Evolutionary conservation across 2,329 filamentous ascomycete species (phyloP).

Genomic region (Neofusicoccum ribis): DNA sequence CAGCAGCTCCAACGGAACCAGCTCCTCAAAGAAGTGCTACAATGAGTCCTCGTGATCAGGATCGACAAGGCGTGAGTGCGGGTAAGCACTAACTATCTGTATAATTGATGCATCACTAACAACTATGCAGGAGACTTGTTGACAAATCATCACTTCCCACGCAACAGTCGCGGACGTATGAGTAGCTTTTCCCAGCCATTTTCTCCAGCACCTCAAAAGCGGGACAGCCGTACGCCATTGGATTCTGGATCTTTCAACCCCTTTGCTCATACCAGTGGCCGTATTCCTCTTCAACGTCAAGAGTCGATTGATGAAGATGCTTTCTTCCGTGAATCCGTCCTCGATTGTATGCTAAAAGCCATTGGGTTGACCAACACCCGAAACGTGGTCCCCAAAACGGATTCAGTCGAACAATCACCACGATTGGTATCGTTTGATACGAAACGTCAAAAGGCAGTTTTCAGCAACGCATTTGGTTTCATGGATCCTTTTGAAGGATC

Average conservation of each 20-base stretch:
- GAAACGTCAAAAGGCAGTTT: slow-evolving; percentile 74
- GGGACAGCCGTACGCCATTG: slow-evolving; percentile 48
- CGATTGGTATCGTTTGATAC: slow-evolving; percentile 82
- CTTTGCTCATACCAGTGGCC: slow-evolving; percentile 36
- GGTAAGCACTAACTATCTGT: neutral
- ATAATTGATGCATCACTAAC: neutral
- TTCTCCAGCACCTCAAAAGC: slow-evolving; percentile 32
- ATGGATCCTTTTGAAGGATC: slow-evolving; percentile 81
- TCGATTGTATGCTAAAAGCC: slow-evolving; percentile 94
- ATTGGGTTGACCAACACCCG: slow-evolving; percentile 76
- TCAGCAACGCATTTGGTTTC: slow-evolving; percentile 86
- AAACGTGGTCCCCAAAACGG: slow-evolving; percentile 62
- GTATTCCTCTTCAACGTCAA: slow-evolving; percentile 61
- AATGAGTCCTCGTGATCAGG: slow-evolving; percentile 30
- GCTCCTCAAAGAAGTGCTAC: slow-evolving; percentile 18
- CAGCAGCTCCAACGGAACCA: slow-evolving; percentile 25
- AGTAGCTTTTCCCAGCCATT: slow-evolving; percentile 51
- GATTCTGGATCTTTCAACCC: slow-evolving; percentile 45
- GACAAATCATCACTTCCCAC: slow-evolving; percentile 71
- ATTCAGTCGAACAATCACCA: slow-evolving; percentile 83
- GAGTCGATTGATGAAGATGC: slow-evolving; percentile 86
- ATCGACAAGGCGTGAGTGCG: slow-evolving; percentile 37
- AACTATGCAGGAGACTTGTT: slow-evolving; percentile 66
- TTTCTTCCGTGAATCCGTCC: slow-evolving; percentile 82
- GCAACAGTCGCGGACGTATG: slow-evolving; percentile 47